Base-by-base conservation (phyloP, 495 filamentous ascomycete genomes). In the Chaetomidium leptoderma region DNA sequence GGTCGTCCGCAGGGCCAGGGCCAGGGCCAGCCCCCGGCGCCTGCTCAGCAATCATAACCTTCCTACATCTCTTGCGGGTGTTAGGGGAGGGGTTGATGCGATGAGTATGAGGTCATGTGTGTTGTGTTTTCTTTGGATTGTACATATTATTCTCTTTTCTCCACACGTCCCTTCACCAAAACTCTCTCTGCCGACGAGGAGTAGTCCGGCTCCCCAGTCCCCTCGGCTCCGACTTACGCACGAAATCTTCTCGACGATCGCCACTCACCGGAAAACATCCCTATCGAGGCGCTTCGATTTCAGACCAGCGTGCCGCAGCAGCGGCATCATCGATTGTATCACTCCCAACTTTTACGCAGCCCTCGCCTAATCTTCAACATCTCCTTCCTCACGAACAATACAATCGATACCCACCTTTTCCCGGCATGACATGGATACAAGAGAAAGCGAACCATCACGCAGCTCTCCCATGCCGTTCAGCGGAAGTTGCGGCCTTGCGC, bases 11-110 rank as follows among this genome's bases (percentile, higher is more conserved):
- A 72, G 46, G 58, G 42, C 6, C 66, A 64, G 46, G 58, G 42
- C 6, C 66, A 64, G 37, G 19, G 53, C n/a, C 72, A 72, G 53
- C 48, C 67, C n/a, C 68, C 67, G 21, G 62, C 55, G 3, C 62
- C 63, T 50, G 33, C 57, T 6, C 66, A 69, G 59, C 68, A 73
- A 59, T 54, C 58, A 36, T 66, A 61, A 63, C 19, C 26, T 37
- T 54, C 55, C 43, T 27, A 9, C 55, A 42, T 37, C 26, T 26
- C 23, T 30, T 17, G 0, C 5, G 23, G 43, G 50, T 19, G 54
- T 23, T 50, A 35, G 43, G 10, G 11, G 52, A 33, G 45, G 48
- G 24, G 59, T 29, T 37, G 57, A 53, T 36, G 55, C 46, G n/a
- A 62, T 50, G 57, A 60, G 37, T 51, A 57, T 58, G 51, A 59